Evolutionary conservation across 2,329 filamentous ascomycete species (phyloP).

Genomic region (Diaporthe eres): DNA sequence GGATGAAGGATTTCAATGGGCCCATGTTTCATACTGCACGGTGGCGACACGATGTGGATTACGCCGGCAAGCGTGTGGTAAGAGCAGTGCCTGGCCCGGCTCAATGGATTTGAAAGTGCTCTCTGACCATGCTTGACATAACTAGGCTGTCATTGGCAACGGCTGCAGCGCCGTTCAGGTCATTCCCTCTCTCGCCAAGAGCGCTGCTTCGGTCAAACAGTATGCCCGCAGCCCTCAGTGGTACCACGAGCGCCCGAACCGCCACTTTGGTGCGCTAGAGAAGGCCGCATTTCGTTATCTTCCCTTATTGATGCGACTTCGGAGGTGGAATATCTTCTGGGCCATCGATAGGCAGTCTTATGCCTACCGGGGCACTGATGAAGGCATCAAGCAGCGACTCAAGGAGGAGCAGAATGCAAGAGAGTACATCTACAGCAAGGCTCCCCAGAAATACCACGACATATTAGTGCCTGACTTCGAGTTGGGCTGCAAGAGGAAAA

Average conservation of each 20-base stretch:
- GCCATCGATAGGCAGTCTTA: constrained; percentile 31
- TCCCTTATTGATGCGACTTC: constrained; percentile 43
- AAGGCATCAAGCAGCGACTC: not conserved
- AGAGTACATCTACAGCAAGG: constrained; percentile 48
- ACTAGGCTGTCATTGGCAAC: constrained; percentile 52
- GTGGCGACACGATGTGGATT: constrained; percentile 50
- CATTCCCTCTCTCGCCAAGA: constrained; percentile 50
- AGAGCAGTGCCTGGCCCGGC: no score
- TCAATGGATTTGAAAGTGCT: no score
- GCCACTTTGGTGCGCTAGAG: constrained; percentile 12
- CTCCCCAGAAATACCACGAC: constrained; percentile 47
- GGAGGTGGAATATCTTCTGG: constrained; percentile 43
- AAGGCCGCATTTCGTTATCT: constrained; percentile 45
- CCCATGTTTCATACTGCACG: constrained; percentile 53
- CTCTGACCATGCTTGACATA: no score
- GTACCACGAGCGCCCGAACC: constrained; percentile 45
- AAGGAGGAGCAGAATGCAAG: constrained; percentile 24
- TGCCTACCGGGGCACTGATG: not conserved
- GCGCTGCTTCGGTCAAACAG: constrained; percentile 41
- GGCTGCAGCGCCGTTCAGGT: constrained; percentile 55
- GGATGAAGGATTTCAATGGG: constrained; percentile 48
- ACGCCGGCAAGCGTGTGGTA: constrained; percentile 48
- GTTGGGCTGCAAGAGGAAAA: constrained; percentile 53
- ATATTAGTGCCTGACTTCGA: constrained; percentile 50
- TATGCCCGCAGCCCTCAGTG: constrained; percentile 41